Base-by-base conservation (phyloP, 495 filamentous ascomycete genomes). In the Aspergillus bertholletiae region DNA sequence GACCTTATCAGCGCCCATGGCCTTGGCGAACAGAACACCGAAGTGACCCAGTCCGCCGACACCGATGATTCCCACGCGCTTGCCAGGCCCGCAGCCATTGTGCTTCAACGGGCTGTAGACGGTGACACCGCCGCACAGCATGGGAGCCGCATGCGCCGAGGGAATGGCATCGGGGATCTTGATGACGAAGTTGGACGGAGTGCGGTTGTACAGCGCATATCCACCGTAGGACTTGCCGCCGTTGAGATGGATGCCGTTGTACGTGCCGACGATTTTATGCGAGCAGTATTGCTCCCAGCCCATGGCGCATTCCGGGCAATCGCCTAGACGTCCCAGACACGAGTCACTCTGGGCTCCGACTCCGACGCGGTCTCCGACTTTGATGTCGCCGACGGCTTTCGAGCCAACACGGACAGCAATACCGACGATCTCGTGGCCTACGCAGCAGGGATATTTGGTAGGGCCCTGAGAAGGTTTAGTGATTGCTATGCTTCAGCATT, bases 401-500 rank as follows among this genome's bases (percentile, higher is more conserved):
- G 71, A 76, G 28, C 91, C 92, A 15, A 93, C 86, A 17, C 84
- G 84, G 21, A 92, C 85, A 12, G 82, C 89, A 6, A 71, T 84
- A 41, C 92, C 92, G 24, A 92, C 84, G 34, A 96, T 88, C 65
- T 96, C 92, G 70, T 94, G 90, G 46, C 89, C 90, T 24, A 92
- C 89, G 63, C 82, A 83, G 71, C 78, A 82, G 20, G 89, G 88
- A 69, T 91, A 92, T 1, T 70, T 56, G 39, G 84, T 82, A 13
- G 78, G 76, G 7, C 79, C 55, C 71, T 74, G 39, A 39, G 22
- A 17, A 22, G 28, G 18, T 11, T n/a, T 30, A 11, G 13, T 7
- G 8, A 7, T 32, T 32, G 30, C 8, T 9, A 5, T 3, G 2
- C 30, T 12, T 32, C 8, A 1, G 9, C 30, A 3, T 20, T 18